Conservation (phyloP, 106 monocot genomes). For the Dendrobium chrysotoxum region DNA sequence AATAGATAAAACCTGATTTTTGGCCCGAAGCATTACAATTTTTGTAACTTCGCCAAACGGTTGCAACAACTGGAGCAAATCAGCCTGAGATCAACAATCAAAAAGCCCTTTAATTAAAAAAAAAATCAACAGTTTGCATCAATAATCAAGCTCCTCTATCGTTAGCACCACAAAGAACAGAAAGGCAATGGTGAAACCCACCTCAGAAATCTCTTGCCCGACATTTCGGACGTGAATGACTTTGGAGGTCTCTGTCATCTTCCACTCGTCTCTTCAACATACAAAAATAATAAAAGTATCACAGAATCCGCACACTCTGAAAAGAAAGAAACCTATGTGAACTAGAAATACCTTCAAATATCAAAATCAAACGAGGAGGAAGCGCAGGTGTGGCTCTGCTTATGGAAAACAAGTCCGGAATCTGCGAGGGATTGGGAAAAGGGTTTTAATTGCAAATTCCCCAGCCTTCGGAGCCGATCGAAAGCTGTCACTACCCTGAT, state of each 20-base stretch:
- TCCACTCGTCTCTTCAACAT: background rate
- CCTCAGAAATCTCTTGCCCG: conserved; percentile 79
- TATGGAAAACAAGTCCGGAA: background rate
- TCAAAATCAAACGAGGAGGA: background rate
- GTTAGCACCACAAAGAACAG: background rate
- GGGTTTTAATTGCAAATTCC: too few species aligned
- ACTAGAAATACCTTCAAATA: background rate
- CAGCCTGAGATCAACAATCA: conserved; percentile 26
- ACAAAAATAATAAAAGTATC: background rate
- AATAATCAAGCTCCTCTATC: background rate
- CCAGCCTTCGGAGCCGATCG: too few species aligned
- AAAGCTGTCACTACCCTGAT: too few species aligned
- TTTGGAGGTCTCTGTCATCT: conserved; percentile 80
- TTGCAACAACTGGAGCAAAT: conserved; percentile 62
- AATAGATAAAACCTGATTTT: conserved; percentile 44
- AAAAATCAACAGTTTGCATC: background rate
- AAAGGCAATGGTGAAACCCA: background rate
- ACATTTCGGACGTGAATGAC: conserved; percentile 90
- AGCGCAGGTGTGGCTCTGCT: background rate
- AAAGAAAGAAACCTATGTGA: background rate
- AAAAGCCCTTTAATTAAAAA: background rate
- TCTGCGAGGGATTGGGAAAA: background rate
- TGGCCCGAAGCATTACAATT: conserved; percentile 56
- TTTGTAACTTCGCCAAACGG: conserved; percentile 53
- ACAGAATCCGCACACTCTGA: background rate